Evolutionary conservation across 1,139 yeast species (phyloP), one percentile per base, ranked within the genome.

Genomic region (Debaryomyces sp.): DNA sequence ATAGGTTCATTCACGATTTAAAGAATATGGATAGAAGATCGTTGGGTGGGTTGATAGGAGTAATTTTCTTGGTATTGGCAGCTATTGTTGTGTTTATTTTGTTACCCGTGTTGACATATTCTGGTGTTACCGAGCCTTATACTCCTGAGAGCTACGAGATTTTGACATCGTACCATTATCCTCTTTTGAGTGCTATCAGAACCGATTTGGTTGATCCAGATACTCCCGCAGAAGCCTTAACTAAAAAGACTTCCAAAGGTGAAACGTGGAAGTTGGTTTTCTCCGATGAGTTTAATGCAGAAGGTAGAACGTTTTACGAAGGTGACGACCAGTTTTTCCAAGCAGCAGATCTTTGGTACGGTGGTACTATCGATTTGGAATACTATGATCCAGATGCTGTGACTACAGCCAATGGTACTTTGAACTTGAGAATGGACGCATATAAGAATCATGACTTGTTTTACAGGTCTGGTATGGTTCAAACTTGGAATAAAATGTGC

Each of bases 331-430:
- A 87, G 66, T 89, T 86, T 61, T 89, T 90, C 81, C 77, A 83
- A 30, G 94, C 89, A 4, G 85, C 82, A 1, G 90, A 89, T 63
- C 60, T 89, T 42, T 83, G 88, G 65, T 89, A 89, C 63, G 89
- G 80, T 50, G 94, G 95, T 27, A 89, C 96, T 2, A 66, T 77
- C 50, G 96, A 89, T 73, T 75, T 88, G 60, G 96, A 89, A 70
- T 89, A 96, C 96, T 89, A 89, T 63, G 83, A 82, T 52, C 96
- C 96, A 2, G 96, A 89, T 64, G 95, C 95, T 4, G 81, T 73
- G 2, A 74, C 82, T 6, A 89, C 96, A 1, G 74, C 66, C 6
- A 78, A 84, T 52, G 96, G 96, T 45, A 73, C 89, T 1, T 68
- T 88, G 40, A 70, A 71, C 43, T 60, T 89, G n/a, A 74, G 83